Percentiles rank a stretch among this genome's conserved stretches.
These are phyloP conservation scores for Trametes sanguinea DNA, from an alignment of 768 basidiomycete species.

Conservation along the genomic window DNA sequence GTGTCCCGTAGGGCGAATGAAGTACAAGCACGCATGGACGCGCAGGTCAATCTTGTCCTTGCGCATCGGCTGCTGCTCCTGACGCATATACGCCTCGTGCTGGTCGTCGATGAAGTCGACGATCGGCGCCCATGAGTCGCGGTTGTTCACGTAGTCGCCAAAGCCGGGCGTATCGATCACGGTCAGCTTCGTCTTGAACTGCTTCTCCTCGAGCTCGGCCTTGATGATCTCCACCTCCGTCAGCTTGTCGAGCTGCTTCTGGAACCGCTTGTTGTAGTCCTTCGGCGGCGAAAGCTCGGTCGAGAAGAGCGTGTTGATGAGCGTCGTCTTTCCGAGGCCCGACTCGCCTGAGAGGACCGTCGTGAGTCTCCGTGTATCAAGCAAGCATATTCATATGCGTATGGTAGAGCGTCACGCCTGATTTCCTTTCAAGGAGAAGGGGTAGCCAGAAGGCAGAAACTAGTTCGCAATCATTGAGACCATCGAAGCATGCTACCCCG, in stretches of 20 bases:
- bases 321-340: conserved; percentile 94
- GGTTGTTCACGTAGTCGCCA: conserved; percentile 99
- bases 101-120: conserved; percentile 98
- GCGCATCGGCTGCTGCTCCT: conserved; percentile 98
- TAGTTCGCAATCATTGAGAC: no score
- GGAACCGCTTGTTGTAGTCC: conserved; percentile 85
- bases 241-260: conserved; percentile 98
- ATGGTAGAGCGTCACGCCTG: no score
- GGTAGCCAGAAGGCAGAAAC: no score
- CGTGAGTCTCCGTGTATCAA: neutral
- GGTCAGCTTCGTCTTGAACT: conserved; percentile 98
- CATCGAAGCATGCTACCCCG: no score
- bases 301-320: conserved; percentile 98
- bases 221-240: conserved; percentile 99
- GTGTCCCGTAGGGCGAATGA: conserved; percentile 94
- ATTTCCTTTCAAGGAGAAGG: no score
- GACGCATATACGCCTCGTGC: conserved; percentile 93
- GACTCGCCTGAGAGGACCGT: conserved; percentile 74
- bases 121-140: conserved; percentile 98
- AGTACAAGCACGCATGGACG: conserved; percentile 96
- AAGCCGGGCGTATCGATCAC: conserved; percentile 99
- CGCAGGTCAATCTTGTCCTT: conserved; percentile 92
- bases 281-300: conserved; percentile 92
- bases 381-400: neutral
- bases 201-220: conserved; percentile 98